Base-by-base conservation (phyloP, 345 rosid genomes). In the Aquilaria yunnanensis region DNA sequence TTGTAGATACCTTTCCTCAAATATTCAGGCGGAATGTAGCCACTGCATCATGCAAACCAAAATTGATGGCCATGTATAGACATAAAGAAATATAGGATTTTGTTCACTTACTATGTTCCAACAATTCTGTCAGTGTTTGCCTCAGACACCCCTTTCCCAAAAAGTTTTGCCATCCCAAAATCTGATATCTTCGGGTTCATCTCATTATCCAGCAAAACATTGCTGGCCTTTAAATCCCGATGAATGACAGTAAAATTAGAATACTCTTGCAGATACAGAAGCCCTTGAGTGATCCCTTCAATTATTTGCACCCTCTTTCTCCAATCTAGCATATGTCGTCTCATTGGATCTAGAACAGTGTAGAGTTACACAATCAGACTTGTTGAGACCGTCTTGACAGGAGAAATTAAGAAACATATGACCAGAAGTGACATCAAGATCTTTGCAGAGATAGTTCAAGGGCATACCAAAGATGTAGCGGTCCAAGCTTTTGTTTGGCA, bases 241-340 rank as follows among this genome's bases (percentile, higher is more conserved):
- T 70, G 74, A 37, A 65, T 54, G 2, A 67, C 51, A 7, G 62
- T 67, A 1, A 59, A 30, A 13, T 47, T 72, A 6, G 74, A 69
- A 55, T 65, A 74, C 34, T 69, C 74, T 49, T 65, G 78, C 1
- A 74, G 78, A 47, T 74, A 69, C 1, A 74, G 10, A 30, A 74
- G 74, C 57, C 74, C 78, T 54, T 74, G 78, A 69, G 54, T 62
- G 64, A 32, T 73, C 58, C 49, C 23, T 23, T 23, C 23, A 23
- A 23, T 23, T 23, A 23, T 23, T 23, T 23, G 23, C 23, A 23
- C 23, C 23, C 23, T 23, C 23, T 23, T 23, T 23, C 23, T 23
- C 23, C 23, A 23, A 23, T 23, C 23, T 23, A 73, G 51, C 1
- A 41, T 33, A 46, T 10, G 32, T 1, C 62, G 52, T 50, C 47